Percentiles rank a stretch among this genome's conserved stretches.
These are phyloP conservation scores for Podospora bellae-mahoneyi DNA, from an alignment of 495 filamentous ascomycete genomes.

Conservation along the genomic window DNA sequence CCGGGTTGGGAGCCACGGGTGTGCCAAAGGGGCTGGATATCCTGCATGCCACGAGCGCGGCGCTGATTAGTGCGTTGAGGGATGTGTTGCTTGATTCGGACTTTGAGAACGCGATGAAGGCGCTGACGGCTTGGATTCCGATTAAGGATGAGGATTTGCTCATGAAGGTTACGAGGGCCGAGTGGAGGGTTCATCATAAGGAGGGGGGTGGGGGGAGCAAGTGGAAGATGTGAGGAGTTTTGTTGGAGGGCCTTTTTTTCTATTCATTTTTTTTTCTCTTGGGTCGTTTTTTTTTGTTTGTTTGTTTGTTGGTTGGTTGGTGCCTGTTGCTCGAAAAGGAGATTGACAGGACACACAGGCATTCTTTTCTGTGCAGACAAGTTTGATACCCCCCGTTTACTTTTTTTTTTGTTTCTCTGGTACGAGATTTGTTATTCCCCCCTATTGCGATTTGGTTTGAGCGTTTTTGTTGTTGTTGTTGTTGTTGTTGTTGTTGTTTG, in stretches of 20 bases:
- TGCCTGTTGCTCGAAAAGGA: background rate
- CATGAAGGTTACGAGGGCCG: conserved; percentile 88
- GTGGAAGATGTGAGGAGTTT: background rate
- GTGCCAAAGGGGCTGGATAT: conserved; percentile 67
- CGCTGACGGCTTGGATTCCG: conserved; percentile 91
- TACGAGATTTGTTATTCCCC: background rate
- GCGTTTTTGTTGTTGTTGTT: background rate
- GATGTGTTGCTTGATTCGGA: conserved; percentile 90
- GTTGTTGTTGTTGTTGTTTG: too few species aligned
- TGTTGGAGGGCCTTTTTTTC: background rate
- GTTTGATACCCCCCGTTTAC: background rate
- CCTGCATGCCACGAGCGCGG: conserved; percentile 84
- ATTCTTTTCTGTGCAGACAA: background rate
- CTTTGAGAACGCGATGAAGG: conserved; percentile 98
- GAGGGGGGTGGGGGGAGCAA: conserved; percentile 21
- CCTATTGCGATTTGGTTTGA: background rate
- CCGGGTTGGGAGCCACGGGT: background rate
- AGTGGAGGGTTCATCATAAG: conserved; percentile 72
- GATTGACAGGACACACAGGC: background rate
- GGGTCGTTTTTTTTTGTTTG: background rate
- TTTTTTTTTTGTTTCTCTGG: background rate
- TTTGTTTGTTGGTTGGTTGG: background rate
- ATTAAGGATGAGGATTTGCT: conserved; percentile 92
- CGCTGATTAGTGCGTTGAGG: conserved; percentile 86
- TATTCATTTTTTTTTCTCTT: background rate